Conservation (phyloP, 1,284 basidiomycete species). For the Inonotus obliquus region DNA sequence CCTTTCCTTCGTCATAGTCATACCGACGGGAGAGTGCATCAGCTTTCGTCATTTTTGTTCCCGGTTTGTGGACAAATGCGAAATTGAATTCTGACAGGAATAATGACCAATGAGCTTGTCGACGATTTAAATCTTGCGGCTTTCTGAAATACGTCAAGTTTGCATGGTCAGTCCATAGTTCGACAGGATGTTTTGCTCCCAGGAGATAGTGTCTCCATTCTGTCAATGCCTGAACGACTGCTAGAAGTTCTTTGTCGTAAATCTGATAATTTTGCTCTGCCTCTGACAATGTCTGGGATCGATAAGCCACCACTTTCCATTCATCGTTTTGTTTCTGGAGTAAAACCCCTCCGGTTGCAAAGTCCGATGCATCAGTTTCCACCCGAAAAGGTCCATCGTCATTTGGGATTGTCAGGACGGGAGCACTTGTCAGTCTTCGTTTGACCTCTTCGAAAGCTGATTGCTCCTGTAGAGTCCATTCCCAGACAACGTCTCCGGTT, state of each 20-base stretch:
- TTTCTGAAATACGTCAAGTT: neutral
- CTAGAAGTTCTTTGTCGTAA: slow-evolving; percentile 37
- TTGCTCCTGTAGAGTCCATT: neutral
- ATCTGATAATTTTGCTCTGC: slow-evolving; percentile 34
- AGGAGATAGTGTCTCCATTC: slow-evolving; percentile 3
- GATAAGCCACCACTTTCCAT: slow-evolving; percentile 19
- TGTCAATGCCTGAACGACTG: slow-evolving; percentile 21
- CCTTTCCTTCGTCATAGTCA: neutral
- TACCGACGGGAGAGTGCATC: neutral
- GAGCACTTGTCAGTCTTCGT: neutral
- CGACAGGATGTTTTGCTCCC: neutral
- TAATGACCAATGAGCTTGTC: neutral
- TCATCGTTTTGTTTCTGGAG: neutral
- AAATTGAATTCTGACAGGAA: neutral
- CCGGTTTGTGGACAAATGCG: neutral
- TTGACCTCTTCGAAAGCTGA: neutral
- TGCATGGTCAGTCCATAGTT: neutral
- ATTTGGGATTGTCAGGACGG: neutral
- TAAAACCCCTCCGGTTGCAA: neutral
- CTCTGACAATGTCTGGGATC: slow-evolving; percentile 23
- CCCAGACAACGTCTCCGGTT: neutral
- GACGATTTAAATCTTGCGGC: neutral
- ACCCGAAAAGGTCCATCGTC: neutral
- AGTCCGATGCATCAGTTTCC: neutral
- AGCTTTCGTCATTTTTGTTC: neutral